Evolutionary conservation across 805 yeast genomes (phyloP), one percentile per base, ranked within the genome.

Genomic region (Metschnikowia drakensbergensis): DNA sequence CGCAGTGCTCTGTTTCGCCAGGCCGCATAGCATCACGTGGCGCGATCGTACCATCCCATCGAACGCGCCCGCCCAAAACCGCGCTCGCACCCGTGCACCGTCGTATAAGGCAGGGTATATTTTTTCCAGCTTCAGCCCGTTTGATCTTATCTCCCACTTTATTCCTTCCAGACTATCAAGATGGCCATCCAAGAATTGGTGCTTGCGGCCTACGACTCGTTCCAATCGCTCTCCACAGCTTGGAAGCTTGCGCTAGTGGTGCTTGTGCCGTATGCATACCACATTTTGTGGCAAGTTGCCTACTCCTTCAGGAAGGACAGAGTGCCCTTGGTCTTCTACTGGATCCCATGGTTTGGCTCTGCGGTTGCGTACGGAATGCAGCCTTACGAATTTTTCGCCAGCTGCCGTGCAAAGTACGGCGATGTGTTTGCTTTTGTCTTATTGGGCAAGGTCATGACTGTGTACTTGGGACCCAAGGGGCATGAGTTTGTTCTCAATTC

Each of bases 281-380:
- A 81, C 56, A 61, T 84, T 31, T 58, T 76, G 25, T 85, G 84
- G 84, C 94, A 86, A 66, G 67, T 84, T 3, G 59, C 79, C 10
- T 84, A 84, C 65, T 81, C 88, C n/a, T 65, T 86, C 44, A 77
- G 92, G 68, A 82, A 72, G 48, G 96, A 89, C 68, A 76, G 96
- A 48, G 96, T 82, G 8, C 99, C 99, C 3, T 64, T 92, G 55
- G 98, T 89, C 2, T 88, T 87, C 62, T 84, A 94, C 72, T 84
- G 90, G 86, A 75, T 94, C 52, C 99, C 99, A 29, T 90, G 97
- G 96, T 74, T 92, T 39, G 99, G 99, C 41, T 84, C 94, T 33
- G 95, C 97, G 35, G 80, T 87, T 37, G 71, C 79, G 5, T 94
- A 89, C 62, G 99, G 99, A 60, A 86, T 84, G 85, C 85, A 86